A percentile compares a stretch with the other conserved stretches of the same genome.
Evolutionary conservation across 768 basidiomycete genomes (phyloP).

Genomic region (Mycena venus): DNA sequence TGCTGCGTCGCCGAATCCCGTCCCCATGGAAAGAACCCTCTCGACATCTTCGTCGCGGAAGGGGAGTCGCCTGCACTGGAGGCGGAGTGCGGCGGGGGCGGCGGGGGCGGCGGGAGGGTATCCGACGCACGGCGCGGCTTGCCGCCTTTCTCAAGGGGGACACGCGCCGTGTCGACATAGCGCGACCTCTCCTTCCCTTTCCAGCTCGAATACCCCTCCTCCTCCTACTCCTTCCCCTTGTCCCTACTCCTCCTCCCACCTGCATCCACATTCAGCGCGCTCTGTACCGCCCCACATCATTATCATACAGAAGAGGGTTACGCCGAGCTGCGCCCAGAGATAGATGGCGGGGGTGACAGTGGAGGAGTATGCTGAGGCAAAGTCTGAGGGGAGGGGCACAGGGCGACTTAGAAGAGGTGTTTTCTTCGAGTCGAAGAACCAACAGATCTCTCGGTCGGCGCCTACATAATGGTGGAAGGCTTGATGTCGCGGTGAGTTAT

Average conservation of each 20-base stretch:
- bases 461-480: slow-evolving; percentile 96
- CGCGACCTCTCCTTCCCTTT: neutral
- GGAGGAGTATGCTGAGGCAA: slow-evolving; percentile 42
- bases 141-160: no score
- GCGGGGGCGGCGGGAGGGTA: neutral
- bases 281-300: neutral
- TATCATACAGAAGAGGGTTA: slow-evolving; percentile 90
- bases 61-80: neutral
- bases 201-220: neutral
- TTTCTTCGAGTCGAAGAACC: no score
- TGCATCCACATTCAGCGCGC: neutral
- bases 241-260: neutral
- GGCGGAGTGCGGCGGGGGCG: neutral
- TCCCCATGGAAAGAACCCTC: slow-evolving; percentile 14
- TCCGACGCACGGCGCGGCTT: neutral
- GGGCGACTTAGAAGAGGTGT: slow-evolving; percentile 38
- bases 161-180: slow-evolving; percentile 1
- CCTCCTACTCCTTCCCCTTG: neutral
- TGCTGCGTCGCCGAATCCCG: slow-evolving; percentile 3
- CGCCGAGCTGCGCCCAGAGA: slow-evolving; percentile 97
- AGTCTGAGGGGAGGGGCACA: neutral
- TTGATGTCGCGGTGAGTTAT: slow-evolving; percentile 99
- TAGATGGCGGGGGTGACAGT: slow-evolving; percentile 93
- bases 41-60: neutral
- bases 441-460: no score